phyloP scores from a whole-genome alignment of 179 eudicot species.

The Corrigiola litoralis region DNA sequence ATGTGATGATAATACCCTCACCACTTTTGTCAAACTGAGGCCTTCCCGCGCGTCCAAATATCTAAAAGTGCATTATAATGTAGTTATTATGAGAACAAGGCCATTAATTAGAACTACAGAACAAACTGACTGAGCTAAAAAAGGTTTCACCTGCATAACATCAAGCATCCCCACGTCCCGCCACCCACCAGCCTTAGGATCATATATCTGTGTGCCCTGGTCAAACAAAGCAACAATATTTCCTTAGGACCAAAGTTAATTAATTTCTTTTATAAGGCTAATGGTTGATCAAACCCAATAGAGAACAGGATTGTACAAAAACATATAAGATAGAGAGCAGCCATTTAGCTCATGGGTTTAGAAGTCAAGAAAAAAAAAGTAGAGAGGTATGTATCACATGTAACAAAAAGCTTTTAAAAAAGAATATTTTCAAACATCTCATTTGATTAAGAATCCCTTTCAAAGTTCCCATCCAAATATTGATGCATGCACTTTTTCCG shows the following conservation, averaged over 20 bases:
- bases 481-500: too few species aligned
- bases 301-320: not conserved
- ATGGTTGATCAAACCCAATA: not conserved
- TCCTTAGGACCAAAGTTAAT: conserved; percentile 6
- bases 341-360: too few species aligned
- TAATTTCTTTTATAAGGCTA: not conserved
- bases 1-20: conserved; percentile 96
- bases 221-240: conserved; percentile 18
- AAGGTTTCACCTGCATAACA: conserved; percentile 82
- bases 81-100: not conserved
- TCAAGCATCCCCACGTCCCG: conserved; percentile 99
- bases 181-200: conserved; percentile 99
- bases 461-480: too few species aligned
- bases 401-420: not conserved
- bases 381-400: too few species aligned
- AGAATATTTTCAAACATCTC: not conserved
- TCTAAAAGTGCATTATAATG: conserved; percentile 36
- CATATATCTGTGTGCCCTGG: conserved; percentile 98
- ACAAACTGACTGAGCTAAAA: not conserved
- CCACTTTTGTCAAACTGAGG: conserved; percentile 99
- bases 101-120: not conserved
- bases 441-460: too few species aligned
- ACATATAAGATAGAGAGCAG: too few species aligned
- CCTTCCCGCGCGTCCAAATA: conserved; percentile 99
- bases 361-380: too few species aligned